These are phyloP conservation scores for Xylaria intraflava DNA, from an alignment of 495 filamentous ascomycete genomes.

Conservation along the genomic window DNA sequence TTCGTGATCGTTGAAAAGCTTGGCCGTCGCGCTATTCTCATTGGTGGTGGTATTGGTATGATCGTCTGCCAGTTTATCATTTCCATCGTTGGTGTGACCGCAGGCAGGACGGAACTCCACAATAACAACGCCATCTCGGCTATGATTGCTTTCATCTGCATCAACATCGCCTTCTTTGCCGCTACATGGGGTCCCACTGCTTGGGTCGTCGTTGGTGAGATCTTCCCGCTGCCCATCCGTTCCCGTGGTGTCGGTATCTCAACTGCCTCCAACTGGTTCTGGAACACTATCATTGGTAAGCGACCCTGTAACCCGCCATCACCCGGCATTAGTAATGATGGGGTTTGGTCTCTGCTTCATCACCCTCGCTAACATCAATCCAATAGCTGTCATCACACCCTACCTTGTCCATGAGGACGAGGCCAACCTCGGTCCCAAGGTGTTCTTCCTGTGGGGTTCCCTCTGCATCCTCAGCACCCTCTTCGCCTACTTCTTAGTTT, in stretches of 20 bases:
- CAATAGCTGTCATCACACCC: conserved; percentile 53
- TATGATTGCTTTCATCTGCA: conserved; percentile 61
- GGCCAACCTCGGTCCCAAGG: conserved; percentile 52
- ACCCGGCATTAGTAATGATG: not conserved
- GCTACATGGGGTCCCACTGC: conserved; percentile 64
- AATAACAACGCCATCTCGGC: conserved; percentile 41
- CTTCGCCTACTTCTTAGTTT: conserved; percentile 66
- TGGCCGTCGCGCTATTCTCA: conserved; percentile 62
- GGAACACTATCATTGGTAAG: conserved; percentile 48
- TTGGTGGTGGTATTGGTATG: conserved; percentile 68
- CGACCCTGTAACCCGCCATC: not conserved
- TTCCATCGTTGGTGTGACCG: conserved; percentile 53
- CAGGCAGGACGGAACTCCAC: conserved; percentile 26
- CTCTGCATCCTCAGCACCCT: conserved; percentile 51
- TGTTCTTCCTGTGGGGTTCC: conserved; percentile 65
- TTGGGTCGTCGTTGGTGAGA: conserved; percentile 73
- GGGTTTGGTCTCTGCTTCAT: not conserved
- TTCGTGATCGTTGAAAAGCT: conserved; percentile 58
- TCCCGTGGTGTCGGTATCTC: conserved; percentile 66
- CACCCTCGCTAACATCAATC: conserved; percentile 39
- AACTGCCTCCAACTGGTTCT: conserved; percentile 75
- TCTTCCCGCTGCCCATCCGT: conserved; percentile 70
- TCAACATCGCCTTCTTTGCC: conserved; percentile 71
- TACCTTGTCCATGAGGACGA: conserved; percentile 54
- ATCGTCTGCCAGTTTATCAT: conserved; percentile 60